These are phyloP conservation scores for Boletus rufocinnamomeus DNA, from an alignment of 768 basidiomycete genomes.

Conservation along the genomic window DNA sequence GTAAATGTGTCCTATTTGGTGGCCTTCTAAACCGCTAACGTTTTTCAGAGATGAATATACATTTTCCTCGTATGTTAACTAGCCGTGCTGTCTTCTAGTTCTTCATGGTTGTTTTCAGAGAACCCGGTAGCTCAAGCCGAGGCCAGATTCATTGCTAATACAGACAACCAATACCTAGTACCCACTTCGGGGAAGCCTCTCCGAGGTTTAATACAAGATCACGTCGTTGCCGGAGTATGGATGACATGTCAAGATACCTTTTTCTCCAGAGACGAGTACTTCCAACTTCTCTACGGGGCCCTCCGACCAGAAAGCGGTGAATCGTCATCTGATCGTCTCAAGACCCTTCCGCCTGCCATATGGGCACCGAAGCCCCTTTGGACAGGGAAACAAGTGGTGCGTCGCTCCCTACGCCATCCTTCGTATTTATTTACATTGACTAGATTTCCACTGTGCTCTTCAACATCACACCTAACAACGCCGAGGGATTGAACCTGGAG, in stretches of 20 bases:
- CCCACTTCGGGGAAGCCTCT: constrained; percentile 98
- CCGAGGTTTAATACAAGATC: constrained; percentile 97
- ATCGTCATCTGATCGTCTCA: constrained; percentile 54
- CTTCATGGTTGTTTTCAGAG: constrained; percentile 49
- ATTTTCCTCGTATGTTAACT: constrained; percentile 85
- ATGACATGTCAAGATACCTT: constrained; percentile 96
- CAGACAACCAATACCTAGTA: constrained; percentile 98
- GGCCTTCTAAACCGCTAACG: constrained; percentile 5
- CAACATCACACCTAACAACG: constrained; percentile 83
- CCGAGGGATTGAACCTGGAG: constrained; percentile 80
- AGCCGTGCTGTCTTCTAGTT: not conserved
- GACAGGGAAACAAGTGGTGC: constrained; percentile 97
- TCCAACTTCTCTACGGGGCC: constrained; percentile 93
- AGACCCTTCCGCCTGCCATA: constrained; percentile 87
- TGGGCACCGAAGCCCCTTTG: constrained; percentile 90
- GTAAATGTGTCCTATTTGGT: constrained; percentile 39
- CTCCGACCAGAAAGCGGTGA: constrained; percentile 84
- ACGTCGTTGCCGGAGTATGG: constrained; percentile 99
- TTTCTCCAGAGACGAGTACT: constrained; percentile 94
- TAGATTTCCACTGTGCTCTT: constrained; percentile 93
- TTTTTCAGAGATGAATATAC: constrained; percentile 93
- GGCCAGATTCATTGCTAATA: constrained; percentile 92
- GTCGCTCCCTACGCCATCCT: constrained; percentile 24
- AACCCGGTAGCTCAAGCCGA: constrained; percentile 95
- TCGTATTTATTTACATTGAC: constrained; percentile 1